phyloP scores from a whole-genome alignment of 106 monocot genomes.

The Dendrobium nobile region DNA sequence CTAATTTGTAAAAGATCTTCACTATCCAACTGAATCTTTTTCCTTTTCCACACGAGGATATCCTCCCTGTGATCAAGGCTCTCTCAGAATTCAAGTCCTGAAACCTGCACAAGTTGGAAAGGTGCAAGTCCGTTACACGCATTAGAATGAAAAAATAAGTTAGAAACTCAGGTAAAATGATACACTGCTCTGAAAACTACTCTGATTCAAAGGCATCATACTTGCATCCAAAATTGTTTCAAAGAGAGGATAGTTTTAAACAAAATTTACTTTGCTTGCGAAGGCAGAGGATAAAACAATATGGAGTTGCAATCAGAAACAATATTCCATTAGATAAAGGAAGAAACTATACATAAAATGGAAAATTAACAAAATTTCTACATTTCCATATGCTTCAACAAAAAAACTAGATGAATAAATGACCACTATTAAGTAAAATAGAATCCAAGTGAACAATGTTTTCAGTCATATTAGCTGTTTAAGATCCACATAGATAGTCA shows the following conservation, averaged over 20 bases:
- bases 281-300: background rate
- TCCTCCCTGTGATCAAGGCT: slow-evolving; percentile 19
- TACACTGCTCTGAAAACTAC: background rate
- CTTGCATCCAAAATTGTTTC: background rate
- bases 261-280: background rate
- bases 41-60: slow-evolving; percentile 13
- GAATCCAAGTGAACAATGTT: background rate
- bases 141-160: background rate
- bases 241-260: background rate
- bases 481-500: background rate
- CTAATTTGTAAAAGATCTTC: slow-evolving; percentile 11
- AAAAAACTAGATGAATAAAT: background rate
- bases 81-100: slow-evolving; percentile 33
- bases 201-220: background rate
- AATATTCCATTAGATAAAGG: background rate
- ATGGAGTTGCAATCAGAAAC: background rate
- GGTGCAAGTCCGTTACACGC: background rate
- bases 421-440: background rate
- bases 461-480: background rate
- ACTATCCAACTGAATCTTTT: slow-evolving; percentile 7
- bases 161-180: background rate
- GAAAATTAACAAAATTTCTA: background rate
- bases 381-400: background rate
- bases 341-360: background rate
- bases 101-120: slow-evolving; percentile 20